These are phyloP conservation scores for Fonsecaea pedrosoi DNA, from an alignment of 2,329 filamentous ascomycete genomes.

Conservation along the genomic window DNA sequence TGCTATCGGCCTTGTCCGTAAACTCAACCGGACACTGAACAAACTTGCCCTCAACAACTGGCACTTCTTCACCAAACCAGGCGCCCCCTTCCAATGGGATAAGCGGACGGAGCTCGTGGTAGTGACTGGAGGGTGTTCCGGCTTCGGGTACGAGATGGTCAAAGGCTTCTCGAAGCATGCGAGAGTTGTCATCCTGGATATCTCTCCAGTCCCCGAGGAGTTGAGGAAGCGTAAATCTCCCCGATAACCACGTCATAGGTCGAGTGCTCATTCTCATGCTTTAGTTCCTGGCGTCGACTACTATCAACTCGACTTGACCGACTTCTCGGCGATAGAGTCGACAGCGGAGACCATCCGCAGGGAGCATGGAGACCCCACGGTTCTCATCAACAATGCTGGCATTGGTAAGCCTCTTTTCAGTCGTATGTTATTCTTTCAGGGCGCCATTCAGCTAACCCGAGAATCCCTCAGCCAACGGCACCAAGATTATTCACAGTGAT, in stretches of 20 bases:
- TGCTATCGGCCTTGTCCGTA: slow-evolving; percentile 59
- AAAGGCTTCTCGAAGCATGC: slow-evolving; percentile 69
- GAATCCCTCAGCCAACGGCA: slow-evolving; percentile 49
- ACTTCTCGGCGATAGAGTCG: slow-evolving; percentile 58
- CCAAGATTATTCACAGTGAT: slow-evolving; percentile 64
- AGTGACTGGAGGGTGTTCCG: slow-evolving; percentile 70
- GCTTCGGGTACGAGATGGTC: slow-evolving; percentile 73
- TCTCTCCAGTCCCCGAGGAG: slow-evolving; percentile 49
- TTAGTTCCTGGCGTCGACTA: slow-evolving; percentile 61
- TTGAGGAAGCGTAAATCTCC: slow-evolving; percentile 32
- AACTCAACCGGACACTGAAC: slow-evolving; percentile 61
- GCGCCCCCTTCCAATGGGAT: slow-evolving; percentile 33
- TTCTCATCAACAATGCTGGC: slow-evolving; percentile 76
- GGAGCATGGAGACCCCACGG: slow-evolving; percentile 68
- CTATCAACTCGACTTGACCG: slow-evolving; percentile 74
- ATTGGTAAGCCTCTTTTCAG: slow-evolving; percentile 53
- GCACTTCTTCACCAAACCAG: slow-evolving; percentile 49
- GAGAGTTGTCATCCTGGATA: slow-evolving; percentile 74
- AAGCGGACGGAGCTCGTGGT: slow-evolving; percentile 46
- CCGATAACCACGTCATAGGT: neutral
- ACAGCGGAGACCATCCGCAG: slow-evolving; percentile 54
- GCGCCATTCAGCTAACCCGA: neutral
- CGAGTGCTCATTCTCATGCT: slow-evolving; percentile 6
- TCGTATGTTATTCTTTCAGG: neutral
- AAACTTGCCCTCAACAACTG: slow-evolving; percentile 50